These are phyloP conservation scores for Zygotorulaspora florentina DNA, from an alignment of 805 yeast species.

Conservation along the genomic window DNA sequence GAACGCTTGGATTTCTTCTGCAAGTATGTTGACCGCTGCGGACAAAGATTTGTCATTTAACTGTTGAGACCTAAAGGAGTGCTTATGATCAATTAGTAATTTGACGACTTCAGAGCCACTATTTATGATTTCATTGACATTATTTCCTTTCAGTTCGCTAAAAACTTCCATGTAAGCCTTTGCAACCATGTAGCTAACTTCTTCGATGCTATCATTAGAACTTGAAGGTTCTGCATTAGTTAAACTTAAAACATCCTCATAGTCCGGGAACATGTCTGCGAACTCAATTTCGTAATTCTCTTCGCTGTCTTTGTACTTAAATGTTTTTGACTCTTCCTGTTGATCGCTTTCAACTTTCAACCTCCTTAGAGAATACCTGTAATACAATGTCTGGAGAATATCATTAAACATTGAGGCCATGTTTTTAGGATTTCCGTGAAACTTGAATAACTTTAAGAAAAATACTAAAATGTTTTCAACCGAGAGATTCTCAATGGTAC, in stretches of 20 bases:
- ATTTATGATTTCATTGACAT: slow-evolving; percentile 33
- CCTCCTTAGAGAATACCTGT: slow-evolving; percentile 76
- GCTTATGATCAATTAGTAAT: slow-evolving; percentile 24
- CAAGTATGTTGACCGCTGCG: slow-evolving; percentile 36
- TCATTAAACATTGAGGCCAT: slow-evolving; percentile 38
- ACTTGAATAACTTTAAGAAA: slow-evolving; percentile 43
- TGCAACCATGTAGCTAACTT: slow-evolving; percentile 47
- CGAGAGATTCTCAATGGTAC: slow-evolving; percentile 41
- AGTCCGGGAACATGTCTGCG: slow-evolving; percentile 78
- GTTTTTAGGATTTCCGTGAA: slow-evolving; percentile 25
- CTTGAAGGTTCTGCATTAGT: slow-evolving; percentile 18
- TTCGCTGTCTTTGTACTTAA: slow-evolving; percentile 58
- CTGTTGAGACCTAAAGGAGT: slow-evolving; percentile 19
- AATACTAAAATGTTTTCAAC: slow-evolving; percentile 51
- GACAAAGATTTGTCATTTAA: slow-evolving; percentile 34
- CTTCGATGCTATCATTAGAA: slow-evolving; percentile 35
- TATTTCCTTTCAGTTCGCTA: slow-evolving; percentile 15
- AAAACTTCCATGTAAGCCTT: slow-evolving; percentile 45
- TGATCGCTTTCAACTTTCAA: slow-evolving; percentile 62
- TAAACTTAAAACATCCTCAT: slow-evolving; percentile 48
- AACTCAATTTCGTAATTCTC: slow-evolving; percentile 78
- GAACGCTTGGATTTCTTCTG: slow-evolving; percentile 33
- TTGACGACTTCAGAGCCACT: slow-evolving; percentile 41
- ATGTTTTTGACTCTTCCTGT: slow-evolving; percentile 57
- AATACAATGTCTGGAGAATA: slow-evolving; percentile 58